Evolutionary conservation across 2,329 filamentous ascomycete genomes (phyloP), one percentile per base, ranked within the genome.

Genomic region (Hymenoscyphus repandus): DNA sequence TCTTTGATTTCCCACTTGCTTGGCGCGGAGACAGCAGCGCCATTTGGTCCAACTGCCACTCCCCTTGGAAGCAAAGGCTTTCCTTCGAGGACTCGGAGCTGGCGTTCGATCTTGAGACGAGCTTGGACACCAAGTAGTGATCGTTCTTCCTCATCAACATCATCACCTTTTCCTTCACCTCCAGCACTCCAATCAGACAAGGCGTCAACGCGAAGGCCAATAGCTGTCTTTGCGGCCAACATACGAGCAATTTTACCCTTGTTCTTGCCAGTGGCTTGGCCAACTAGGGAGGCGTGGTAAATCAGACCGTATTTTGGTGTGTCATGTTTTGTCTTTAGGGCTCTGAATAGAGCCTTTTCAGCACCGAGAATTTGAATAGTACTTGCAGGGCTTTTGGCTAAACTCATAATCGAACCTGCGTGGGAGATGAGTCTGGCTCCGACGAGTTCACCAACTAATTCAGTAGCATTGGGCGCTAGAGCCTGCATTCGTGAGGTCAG

Each of bases 191-290:
- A 90, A 57, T 91, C 87, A 48, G 85, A 83, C 40, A 95, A 79
- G 27, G 93, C 90, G 70, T 99, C 93, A 45, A 96, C 88, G 72
- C 93, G 90, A 44, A 96, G 78, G 77, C 91, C 91, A 45, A 99
- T 82, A 22, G 93, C 90, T 42, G 92, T 85, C 78, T 97, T 97
- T 61, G 92, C 87, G 44, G 93, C 88, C 55, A 99, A 80, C 77
- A 96, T 90, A 79, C 93, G 89, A 38, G 93, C 93, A 66, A 99
- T 96, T 79, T 99, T 99, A 64, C 93, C 93, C 85, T 99, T 99
- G 78, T 97, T 97, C 77, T 90, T 92, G 65, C 93, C 93, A 17
- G 89, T 95, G 30, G 93, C 93, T 74, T 99, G 93, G 40, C 93
- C 95, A 59, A 99, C 95, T 41, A 99, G 81, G 27, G 89, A 93